phyloP scores from a whole-genome alignment of 805 yeast genomes.

The Metschnikowia cubensis region DNA sequence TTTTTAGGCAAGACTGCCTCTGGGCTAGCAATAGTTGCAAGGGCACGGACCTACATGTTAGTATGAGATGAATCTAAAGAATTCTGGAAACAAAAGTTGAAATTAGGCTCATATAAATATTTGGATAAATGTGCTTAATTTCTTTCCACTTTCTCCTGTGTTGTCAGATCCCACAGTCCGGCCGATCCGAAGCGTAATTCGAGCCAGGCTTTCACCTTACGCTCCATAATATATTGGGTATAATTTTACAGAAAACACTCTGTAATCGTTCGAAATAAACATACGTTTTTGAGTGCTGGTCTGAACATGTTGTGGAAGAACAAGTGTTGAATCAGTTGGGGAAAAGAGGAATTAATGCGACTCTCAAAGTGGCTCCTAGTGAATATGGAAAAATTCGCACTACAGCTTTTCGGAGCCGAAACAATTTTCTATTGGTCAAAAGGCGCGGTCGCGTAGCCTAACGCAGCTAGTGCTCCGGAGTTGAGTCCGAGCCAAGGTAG shows the following conservation, averaged over 20 bases:
- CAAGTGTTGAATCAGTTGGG: slow-evolving; percentile 9
- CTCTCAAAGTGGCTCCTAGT: background rate
- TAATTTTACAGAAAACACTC: background rate
- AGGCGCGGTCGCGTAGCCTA: slow-evolving; percentile 1
- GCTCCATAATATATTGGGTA: background rate
- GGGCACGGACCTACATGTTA: slow-evolving; percentile 37
- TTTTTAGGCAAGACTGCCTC: slow-evolving; percentile 75
- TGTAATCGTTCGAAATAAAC: slow-evolving; percentile 1
- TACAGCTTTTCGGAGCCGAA: slow-evolving; percentile 17
- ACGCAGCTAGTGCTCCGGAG: slow-evolving; percentile 5
- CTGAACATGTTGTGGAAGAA: slow-evolving; percentile 16
- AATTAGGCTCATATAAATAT: no score
- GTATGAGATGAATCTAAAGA: slow-evolving; percentile 13
- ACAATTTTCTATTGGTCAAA: slow-evolving; percentile 14
- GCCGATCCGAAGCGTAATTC: background rate
- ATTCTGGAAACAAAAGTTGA: no score
- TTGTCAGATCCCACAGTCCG: background rate
- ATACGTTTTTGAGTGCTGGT: slow-evolving; percentile 20
- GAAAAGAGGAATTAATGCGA: slow-evolving; percentile 5
- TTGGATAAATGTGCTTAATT: no score
- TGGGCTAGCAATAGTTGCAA: slow-evolving; percentile 58
- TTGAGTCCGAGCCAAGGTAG: background rate
- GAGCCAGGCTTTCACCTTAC: background rate
- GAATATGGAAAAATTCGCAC: slow-evolving; percentile 19
- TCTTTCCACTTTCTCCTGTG: background rate